Percentiles rank a stretch among this genome's conserved stretches.
Conservation (phyloP, 75 land plant species). For the Larix kaempferi region DNA sequence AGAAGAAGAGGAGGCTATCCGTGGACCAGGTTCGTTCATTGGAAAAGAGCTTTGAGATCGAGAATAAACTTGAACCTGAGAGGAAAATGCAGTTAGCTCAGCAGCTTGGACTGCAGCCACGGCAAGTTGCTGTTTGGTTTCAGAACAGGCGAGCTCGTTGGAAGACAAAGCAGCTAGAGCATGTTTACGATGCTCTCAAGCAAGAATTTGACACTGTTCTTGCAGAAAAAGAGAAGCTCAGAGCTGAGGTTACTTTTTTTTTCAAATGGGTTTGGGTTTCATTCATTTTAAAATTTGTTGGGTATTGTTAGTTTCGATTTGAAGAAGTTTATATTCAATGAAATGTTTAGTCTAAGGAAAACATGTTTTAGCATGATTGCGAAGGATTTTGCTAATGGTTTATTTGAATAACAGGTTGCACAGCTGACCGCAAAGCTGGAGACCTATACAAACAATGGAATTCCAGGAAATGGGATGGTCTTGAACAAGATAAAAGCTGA, state of each 20-base stretch:
- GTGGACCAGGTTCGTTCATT: constrained; percentile 4
- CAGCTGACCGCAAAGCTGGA: neutral
- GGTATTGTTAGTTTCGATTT: no score
- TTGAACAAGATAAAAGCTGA: neutral
- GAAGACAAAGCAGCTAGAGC: constrained; percentile 8
- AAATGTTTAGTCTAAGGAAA: no score
- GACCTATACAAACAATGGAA: neutral
- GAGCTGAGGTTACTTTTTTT: neutral
- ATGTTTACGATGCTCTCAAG: neutral
- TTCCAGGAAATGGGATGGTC: neutral
- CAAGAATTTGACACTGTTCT: neutral
- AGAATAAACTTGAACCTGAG: constrained; percentile 8
- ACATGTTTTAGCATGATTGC: no score
- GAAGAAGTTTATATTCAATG: no score
- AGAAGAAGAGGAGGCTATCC: constrained; percentile 2
- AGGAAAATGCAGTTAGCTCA: constrained; percentile 1
- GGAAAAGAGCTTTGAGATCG: constrained; percentile 2
- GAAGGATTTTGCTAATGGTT: no score
- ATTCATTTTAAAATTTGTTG: no score
- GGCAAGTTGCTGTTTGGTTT: constrained; percentile 9
- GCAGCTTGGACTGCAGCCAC: constrained; percentile 7
- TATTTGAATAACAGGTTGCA: neutral
- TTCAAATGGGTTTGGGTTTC: no score
- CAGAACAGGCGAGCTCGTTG: constrained; percentile 9
- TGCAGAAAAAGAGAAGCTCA: neutral